phyloP scores from a whole-genome alignment of 2,329 filamentous ascomycete genomes.

The Drechslerella stenobrocha region DNA sequence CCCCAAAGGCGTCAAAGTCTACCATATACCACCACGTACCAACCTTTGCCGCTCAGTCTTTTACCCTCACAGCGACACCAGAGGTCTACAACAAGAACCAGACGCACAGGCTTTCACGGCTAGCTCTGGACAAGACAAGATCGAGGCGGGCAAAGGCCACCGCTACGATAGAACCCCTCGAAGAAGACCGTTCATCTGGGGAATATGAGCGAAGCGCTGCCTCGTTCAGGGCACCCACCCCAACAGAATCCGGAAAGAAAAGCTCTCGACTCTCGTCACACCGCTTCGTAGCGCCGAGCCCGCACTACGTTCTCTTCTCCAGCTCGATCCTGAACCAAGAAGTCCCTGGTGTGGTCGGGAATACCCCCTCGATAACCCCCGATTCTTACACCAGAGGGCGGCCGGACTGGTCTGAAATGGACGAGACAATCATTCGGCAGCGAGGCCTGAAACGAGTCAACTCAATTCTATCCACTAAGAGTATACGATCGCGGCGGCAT shows the following conservation, averaged over 20 bases:
- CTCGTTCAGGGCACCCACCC: conserved; percentile 12
- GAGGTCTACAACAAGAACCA: conserved; percentile 28
- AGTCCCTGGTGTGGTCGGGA: conserved; percentile 10
- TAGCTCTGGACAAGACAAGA: conserved; percentile 22
- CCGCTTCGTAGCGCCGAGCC: conserved; percentile 19
- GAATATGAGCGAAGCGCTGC: conserved; percentile 46
- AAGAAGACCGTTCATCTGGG: conserved; percentile 31
- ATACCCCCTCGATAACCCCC: background rate
- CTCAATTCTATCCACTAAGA: conserved; percentile 22
- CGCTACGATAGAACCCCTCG: conserved; percentile 19
- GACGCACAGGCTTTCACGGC: conserved; percentile 27
- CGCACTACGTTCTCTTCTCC: conserved; percentile 40
- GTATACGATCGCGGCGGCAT: conserved; percentile 14
- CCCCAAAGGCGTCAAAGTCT: conserved; percentile 20
- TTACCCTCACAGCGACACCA: conserved; percentile 38
- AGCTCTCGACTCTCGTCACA: conserved; percentile 12
- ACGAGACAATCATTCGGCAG: conserved; percentile 7
- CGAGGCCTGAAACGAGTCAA: conserved; percentile 15
- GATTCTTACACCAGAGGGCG: conserved; percentile 35
- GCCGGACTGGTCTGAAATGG: conserved; percentile 46
- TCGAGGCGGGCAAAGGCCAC: conserved; percentile 11
- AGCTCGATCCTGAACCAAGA: conserved; percentile 32
- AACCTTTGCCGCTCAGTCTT: conserved; percentile 39
- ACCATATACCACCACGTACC: conserved; percentile 35
- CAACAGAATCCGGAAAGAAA: conserved; percentile 10